Evolutionary conservation across 2,329 filamentous ascomycete genomes (phyloP).

Genomic region (Sarocladium oryzae): DNA sequence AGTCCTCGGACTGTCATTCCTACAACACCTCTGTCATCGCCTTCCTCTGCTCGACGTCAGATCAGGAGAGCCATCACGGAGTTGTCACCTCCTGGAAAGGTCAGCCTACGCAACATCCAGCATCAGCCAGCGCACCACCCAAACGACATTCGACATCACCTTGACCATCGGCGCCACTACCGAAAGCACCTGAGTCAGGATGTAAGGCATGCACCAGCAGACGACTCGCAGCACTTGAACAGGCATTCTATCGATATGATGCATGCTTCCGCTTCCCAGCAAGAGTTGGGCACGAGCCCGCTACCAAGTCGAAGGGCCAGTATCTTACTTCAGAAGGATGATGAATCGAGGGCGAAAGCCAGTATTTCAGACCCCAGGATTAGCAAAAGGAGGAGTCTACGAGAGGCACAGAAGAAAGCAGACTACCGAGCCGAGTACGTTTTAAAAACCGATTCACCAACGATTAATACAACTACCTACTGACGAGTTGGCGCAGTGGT

Average conservation of each 20-base stretch:
- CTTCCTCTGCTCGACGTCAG: conserved; percentile 34
- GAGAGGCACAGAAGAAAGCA: conserved; percentile 29
- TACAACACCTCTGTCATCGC: conserved; percentile 12
- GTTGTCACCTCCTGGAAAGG: conserved; percentile 39
- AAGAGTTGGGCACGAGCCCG: background rate
- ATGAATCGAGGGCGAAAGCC: conserved; percentile 19
- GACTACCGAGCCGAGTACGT: conserved; percentile 26
- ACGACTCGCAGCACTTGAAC: conserved; percentile 4
- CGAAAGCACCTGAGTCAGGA: conserved; percentile 2
- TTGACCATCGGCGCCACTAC: background rate
- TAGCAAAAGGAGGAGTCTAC: conserved; percentile 32
- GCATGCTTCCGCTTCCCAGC: background rate
- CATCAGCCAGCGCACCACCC: conserved; percentile 24
- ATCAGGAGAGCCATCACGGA: conserved; percentile 51
- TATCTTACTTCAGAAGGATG: conserved; percentile 11
- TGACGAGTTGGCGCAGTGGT: conserved; percentile 29
- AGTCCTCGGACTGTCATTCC: conserved; percentile 16
- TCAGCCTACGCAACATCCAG: conserved; percentile 22
- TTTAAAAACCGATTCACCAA: background rate
- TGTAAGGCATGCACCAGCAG: conserved; percentile 14
- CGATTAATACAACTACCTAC: background rate
- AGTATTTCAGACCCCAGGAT: conserved; percentile 17
- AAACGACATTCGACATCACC: conserved; percentile 20
- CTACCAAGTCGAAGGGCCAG: conserved; percentile 15
- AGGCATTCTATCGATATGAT: conserved; percentile 5